Evolutionary conservation across 179 eudicot genomes (phyloP).

Genomic region (Vitellaria paradoxa): DNA sequence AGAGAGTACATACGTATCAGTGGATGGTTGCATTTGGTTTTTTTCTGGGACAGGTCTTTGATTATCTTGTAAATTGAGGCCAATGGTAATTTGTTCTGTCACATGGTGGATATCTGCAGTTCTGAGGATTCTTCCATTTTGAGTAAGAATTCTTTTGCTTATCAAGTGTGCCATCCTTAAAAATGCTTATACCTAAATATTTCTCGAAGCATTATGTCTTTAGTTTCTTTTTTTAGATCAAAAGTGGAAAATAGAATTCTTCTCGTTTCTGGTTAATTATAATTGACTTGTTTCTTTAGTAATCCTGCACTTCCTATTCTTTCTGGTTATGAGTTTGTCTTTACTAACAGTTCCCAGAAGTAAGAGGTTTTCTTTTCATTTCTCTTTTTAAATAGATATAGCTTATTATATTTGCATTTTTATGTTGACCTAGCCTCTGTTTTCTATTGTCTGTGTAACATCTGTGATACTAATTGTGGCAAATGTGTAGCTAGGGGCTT

Average conservation of each 20-base stretch:
- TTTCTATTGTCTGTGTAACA: background rate
- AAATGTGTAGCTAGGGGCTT: background rate
- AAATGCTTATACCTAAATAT: background rate
- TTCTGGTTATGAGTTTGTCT: background rate
- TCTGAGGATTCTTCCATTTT: constrained; percentile 15
- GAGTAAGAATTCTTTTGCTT: constrained; percentile 16
- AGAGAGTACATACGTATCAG: background rate
- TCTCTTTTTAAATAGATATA: background rate
- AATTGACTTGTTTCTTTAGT: background rate
- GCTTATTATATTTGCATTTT: background rate
- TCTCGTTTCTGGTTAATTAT: background rate
- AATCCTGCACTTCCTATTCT: background rate
- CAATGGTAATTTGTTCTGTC: background rate
- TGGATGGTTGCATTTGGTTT: constrained; percentile 4
- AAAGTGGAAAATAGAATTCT: too few relatives aligned
- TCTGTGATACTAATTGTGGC: background rate
- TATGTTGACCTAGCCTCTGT: background rate
- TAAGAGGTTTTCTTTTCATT: background rate
- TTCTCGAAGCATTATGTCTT: background rate
- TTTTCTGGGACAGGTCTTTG: background rate
- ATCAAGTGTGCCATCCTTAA: background rate
- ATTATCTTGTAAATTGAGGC: constrained; percentile 15
- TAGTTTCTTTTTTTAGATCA: background rate
- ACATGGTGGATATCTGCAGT: constrained; percentile 17
- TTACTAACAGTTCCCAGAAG: background rate